Evolutionary conservation across 2,329 filamentous ascomycete species (phyloP).

Genomic region (Stenocarpella maydis): DNA sequence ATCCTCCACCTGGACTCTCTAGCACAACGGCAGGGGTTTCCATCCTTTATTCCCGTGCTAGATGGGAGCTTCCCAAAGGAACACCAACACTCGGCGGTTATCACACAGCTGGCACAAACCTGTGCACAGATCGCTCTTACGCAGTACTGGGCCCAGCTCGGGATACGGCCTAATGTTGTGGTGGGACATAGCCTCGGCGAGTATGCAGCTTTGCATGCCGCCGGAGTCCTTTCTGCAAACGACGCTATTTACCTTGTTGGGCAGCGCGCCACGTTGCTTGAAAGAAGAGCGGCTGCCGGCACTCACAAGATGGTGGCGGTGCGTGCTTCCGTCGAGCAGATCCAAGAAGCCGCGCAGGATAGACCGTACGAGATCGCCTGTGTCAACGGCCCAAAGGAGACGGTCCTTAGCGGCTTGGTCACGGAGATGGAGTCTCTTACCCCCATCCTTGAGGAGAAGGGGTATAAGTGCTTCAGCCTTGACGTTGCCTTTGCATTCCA

Average conservation of each 20-base stretch:
- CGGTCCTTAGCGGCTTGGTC: conserved; percentile 66
- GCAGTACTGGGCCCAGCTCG: conserved; percentile 63
- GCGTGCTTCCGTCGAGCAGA: too few species aligned
- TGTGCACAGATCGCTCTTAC: conserved; percentile 66
- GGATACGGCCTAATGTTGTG: conserved; percentile 56
- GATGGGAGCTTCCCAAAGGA: too few species aligned
- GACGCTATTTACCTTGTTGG: conserved; percentile 78
- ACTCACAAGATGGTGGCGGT: too few species aligned
- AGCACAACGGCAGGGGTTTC: too few species aligned
- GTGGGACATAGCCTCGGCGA: conserved; percentile 70
- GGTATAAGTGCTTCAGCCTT: conserved; percentile 53
- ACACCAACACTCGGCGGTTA: too few species aligned
- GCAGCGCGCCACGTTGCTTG: conserved; percentile 68
- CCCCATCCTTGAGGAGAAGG: conserved; percentile 51
- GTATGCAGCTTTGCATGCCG: conserved; percentile 73
- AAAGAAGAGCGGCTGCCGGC: conserved; percentile 69
- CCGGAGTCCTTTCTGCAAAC: conserved; percentile 74
- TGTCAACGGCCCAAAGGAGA: too few species aligned
- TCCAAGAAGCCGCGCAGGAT: too few species aligned
- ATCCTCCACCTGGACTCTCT: too few species aligned
- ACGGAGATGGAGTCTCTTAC: too few species aligned
- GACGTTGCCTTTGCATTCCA: conserved; percentile 63
- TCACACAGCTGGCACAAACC: conserved; percentile 58
- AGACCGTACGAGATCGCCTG: too few species aligned
- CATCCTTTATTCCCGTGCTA: too few species aligned